Evolutionary conservation across 2,329 filamentous ascomycete species (phyloP), one percentile per base, ranked within the genome.

Genomic region (Cercospora sp.): DNA sequence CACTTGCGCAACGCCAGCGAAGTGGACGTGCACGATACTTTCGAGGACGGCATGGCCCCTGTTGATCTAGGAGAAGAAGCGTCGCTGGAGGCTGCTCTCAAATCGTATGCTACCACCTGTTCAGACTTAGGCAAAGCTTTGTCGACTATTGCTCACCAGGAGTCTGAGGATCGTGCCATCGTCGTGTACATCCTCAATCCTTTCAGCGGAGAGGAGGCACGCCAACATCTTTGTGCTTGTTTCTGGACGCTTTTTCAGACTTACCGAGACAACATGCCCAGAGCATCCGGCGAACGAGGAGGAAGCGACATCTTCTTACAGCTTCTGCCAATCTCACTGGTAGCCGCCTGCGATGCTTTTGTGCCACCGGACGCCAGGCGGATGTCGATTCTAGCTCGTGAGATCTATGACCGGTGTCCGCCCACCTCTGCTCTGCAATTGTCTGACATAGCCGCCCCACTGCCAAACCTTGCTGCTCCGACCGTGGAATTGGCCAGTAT

Each of bases 141-240:
- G 13, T 69, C 75, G 5, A 68, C 61, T 7, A 69, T 74, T 21
- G 66, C 62, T 53, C 61, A 64, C 53, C 69, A 70, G 34, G 72
- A 76, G 12, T n/a, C 59, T 7, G 76, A 76, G 90, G 72, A 86
- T 75, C 43, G 79, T 77, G 80, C 81, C 1, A 80, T 93, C 67
- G 90, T 95, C 16, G 83, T 95, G 16, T 94, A 92, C 76, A 89
- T 93, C 74, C 82, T 94, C 43, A 92, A 94, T 78, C 87, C 88
- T 0, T 88, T 90, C 2, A 62, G 66, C 81, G 65, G 63, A 63
- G 32, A 28, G 12, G 8, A 61, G 55, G 69, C 68, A 9, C 37
- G 40, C 24, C 92, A 75, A 85, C 89, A 93, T 69, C 86, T 92
- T 1, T 94, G 91, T 75, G 85, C 87, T 10, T 88, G 90, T 10